Percentiles rank a stretch among this genome's conserved stretches.
These are phyloP conservation scores for Sugiyamaella grinbergsii DNA, from an alignment of 1,139 yeast genomes.

Conservation along the genomic window DNA sequence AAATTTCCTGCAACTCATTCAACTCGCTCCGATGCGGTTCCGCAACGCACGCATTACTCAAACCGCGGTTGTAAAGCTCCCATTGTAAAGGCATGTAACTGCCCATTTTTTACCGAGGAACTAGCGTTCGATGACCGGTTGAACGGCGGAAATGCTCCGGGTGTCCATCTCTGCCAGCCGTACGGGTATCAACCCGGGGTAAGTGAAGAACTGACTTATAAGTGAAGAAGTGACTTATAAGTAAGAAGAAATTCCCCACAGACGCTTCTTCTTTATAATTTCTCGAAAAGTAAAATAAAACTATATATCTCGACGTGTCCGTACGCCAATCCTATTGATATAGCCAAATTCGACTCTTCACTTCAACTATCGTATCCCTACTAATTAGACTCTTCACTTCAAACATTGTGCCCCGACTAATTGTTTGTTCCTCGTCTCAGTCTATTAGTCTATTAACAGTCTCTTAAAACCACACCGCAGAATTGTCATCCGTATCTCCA, in stretches of 20 bases:
- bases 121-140: neutral
- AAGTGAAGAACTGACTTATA: neutral
- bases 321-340: too few relatives aligned
- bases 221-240: neutral
- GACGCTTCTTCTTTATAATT: neutral
- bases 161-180: neutral
- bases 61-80: too few relatives aligned
- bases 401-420: neutral
- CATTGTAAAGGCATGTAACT: too few relatives aligned
- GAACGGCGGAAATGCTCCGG: slow-evolving; percentile 5
- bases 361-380: too few relatives aligned
- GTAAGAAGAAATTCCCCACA: slow-evolving; percentile 1
- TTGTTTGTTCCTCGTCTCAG: neutral
- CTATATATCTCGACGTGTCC: too few relatives aligned
- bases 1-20: too few relatives aligned
- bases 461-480: neutral
- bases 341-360: too few relatives aligned
- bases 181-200: slow-evolving; percentile 1
- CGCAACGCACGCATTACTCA: too few relatives aligned
- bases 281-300: neutral
- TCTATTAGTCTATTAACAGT: neutral
- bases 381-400: neutral
- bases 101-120: slow-evolving; percentile 10
- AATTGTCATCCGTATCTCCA: neutral
- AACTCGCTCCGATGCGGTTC: too few relatives aligned